Percentiles rank a stretch among this genome's conserved stretches.
phyloP scores from a whole-genome alignment of 2,329 filamentous ascomycete genomes.

The Cryphonectria radicalis region DNA sequence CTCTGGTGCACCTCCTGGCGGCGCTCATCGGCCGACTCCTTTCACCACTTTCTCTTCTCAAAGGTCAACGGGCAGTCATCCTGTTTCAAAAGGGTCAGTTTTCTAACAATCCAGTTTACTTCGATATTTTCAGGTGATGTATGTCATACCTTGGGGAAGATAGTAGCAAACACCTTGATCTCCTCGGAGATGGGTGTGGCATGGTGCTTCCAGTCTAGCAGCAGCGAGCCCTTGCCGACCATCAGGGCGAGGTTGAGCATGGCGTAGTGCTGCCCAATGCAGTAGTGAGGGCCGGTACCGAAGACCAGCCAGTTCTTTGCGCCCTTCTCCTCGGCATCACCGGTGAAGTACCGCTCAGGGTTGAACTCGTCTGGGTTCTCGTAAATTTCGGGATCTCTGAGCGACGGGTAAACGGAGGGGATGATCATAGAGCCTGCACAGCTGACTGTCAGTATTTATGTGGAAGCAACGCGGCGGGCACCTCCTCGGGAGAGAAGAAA shows the following conservation, averaged over 20 bases:
- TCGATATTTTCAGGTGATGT: neutral
- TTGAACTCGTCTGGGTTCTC: conserved; percentile 86
- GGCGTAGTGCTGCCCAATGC: conserved; percentile 90
- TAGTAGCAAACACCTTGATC: conserved; percentile 97
- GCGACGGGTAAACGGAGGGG: conserved; percentile 85
- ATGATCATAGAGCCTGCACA: conserved; percentile 81
- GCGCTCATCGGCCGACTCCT: no score
- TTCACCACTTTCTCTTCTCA: conserved; percentile 55
- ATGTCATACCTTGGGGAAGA: conserved; percentile 85
- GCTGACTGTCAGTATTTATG: conserved; percentile 32
- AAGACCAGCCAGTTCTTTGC: conserved; percentile 97
- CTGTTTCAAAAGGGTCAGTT: conserved; percentile 46
- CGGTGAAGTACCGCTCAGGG: conserved; percentile 88
- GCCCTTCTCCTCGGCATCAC: conserved; percentile 82
- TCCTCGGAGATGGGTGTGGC: conserved; percentile 83
- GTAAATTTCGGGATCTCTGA: conserved; percentile 92
- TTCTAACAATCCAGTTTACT: conserved; percentile 2
- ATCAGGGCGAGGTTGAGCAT: conserved; percentile 86
- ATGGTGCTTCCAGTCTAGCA: conserved; percentile 89
- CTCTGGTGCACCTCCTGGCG: neutral
- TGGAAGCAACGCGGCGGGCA: neutral
- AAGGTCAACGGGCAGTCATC: conserved; percentile 85
- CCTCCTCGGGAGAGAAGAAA: neutral
- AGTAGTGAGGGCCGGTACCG: conserved; percentile 94
- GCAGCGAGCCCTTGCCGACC: conserved; percentile 86